Conservation (phyloP, 805 yeast species). For the Candida ulmi region DNA sequence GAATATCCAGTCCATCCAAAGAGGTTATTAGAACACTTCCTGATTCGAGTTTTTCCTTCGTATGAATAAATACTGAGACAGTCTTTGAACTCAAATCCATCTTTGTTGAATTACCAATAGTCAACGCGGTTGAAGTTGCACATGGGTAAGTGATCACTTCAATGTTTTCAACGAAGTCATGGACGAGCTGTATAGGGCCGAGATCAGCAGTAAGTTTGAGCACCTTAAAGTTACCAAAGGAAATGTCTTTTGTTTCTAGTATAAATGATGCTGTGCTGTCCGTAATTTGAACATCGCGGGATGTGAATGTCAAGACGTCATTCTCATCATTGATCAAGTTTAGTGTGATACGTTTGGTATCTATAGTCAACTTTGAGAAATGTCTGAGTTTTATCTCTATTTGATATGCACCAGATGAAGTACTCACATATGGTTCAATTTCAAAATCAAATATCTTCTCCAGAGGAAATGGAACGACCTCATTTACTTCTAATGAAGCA, state of each 20-base stretch:
- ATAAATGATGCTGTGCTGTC: not conserved
- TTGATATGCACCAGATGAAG: constrained; percentile 21
- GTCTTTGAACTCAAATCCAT: constrained; percentile 14
- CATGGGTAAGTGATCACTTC: constrained; percentile 10
- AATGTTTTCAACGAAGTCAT: constrained; percentile 9
- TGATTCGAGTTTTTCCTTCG: constrained; percentile 4
- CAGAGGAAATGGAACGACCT: not conserved
- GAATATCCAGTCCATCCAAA: not conserved
- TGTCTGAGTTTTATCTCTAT: constrained; percentile 25
- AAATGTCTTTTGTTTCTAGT: constrained; percentile 25
- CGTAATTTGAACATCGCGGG: not conserved
- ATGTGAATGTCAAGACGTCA: constrained; percentile 6
- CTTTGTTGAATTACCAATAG: constrained; percentile 10
- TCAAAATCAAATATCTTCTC: constrained; percentile 23
- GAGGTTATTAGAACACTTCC: not conserved
- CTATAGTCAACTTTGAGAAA: constrained; percentile 21
- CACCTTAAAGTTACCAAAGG: constrained; percentile 30
- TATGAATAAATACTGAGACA: constrained; percentile 13
- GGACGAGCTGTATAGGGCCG: constrained; percentile 22
- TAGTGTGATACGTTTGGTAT: constrained; percentile 21
- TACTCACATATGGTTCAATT: constrained; percentile 23
- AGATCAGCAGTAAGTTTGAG: constrained; percentile 20
- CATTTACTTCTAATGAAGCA: not conserved
- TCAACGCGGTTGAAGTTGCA: constrained; percentile 14
- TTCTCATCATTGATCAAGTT: constrained; percentile 11